Evolutionary conservation across 1,284 basidiomycete genomes (phyloP).

Genomic region (Cryptococcus neoformans): DNA sequence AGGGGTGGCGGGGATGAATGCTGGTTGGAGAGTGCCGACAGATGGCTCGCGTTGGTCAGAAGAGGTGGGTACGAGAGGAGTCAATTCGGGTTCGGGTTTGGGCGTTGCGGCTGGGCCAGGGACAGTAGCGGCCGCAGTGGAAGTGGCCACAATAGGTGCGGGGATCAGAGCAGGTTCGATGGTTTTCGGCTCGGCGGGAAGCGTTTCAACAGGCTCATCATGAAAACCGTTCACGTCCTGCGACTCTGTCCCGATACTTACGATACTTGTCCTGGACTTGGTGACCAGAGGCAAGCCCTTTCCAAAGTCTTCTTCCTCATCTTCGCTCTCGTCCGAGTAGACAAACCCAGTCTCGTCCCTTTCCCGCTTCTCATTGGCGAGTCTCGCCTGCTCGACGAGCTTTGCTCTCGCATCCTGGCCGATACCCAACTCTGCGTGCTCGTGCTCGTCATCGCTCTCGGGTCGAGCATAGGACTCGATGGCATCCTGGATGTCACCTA

Average conservation of each 20-base stretch:
- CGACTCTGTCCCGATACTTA: background rate
- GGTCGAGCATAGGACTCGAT: constrained; percentile 63
- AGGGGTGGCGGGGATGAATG: constrained; percentile 25
- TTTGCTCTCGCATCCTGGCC: constrained; percentile 63
- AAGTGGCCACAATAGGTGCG: background rate
- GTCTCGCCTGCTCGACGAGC: constrained; percentile 66
- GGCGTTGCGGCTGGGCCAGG: background rate
- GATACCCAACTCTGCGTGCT: constrained; percentile 46
- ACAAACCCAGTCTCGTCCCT: constrained; percentile 46
- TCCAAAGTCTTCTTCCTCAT: constrained; percentile 40
- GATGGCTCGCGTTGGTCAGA: background rate
- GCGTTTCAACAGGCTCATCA: background rate
- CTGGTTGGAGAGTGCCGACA: constrained; percentile 15
- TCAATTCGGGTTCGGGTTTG: background rate
- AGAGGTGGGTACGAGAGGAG: background rate
- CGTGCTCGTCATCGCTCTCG: constrained; percentile 51
- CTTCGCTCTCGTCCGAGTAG: constrained; percentile 50
- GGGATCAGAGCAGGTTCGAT: constrained; percentile 1
- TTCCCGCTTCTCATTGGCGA: constrained; percentile 56
- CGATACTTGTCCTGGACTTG: background rate
- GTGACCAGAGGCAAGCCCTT: background rate
- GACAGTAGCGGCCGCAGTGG: background rate
- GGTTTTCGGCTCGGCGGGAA: background rate
- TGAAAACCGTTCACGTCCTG: constrained; percentile 14
- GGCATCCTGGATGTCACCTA: constrained; percentile 82